phyloP scores from a whole-genome alignment of 352 stramenopile genomes.

The Pythium aquatile region DNA sequence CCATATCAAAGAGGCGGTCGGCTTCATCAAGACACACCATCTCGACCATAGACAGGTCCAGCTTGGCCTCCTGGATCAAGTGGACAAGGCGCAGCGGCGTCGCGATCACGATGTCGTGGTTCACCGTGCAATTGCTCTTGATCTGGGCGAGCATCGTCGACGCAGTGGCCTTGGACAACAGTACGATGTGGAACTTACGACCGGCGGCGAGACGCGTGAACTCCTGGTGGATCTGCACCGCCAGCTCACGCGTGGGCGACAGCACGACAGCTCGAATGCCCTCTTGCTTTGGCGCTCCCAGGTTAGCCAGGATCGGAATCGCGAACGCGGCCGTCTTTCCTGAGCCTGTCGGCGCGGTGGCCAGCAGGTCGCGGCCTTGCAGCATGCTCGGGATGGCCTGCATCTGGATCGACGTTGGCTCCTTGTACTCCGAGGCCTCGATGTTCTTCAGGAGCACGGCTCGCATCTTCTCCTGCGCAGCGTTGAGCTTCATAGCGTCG shows the following conservation, averaged over 20 bases:
- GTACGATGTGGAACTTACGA: conserved; percentile 83
- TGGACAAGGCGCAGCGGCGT: conserved; percentile 96
- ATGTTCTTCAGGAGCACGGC: conserved; percentile 77
- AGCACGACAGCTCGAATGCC: conserved; percentile 94
- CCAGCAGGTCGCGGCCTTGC: conserved; percentile 92
- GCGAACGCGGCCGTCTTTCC: conserved; percentile 99
- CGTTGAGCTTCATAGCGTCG: conserved; percentile 58
- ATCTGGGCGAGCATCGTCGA: conserved; percentile 66
- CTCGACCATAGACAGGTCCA: conserved; percentile 87
- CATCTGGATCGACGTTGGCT: conserved; percentile 99
- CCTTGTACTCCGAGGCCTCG: conserved; percentile 93
- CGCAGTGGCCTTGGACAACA: conserved; percentile 93
- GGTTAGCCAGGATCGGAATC: conserved; percentile 91
- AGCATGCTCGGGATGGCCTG: conserved; percentile 92
- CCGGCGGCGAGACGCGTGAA: conserved; percentile 89
- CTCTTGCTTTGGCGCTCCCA: conserved; percentile 46
- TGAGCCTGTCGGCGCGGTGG: conserved; percentile 94
- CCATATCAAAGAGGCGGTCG: conserved; percentile 97
- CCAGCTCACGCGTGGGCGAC: conserved; percentile 96
- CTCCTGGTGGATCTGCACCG: conserved; percentile 96
- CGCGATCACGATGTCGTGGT: conserved; percentile 95
- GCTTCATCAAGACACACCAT: conserved; percentile 98
- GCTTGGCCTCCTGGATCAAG: conserved; percentile 78
- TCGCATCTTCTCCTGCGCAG: conserved; percentile 48
- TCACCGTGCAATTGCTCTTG: conserved; percentile 79